Base-by-base conservation (phyloP, 208 protist genomes). In the Porcisia hertigi region DNA sequence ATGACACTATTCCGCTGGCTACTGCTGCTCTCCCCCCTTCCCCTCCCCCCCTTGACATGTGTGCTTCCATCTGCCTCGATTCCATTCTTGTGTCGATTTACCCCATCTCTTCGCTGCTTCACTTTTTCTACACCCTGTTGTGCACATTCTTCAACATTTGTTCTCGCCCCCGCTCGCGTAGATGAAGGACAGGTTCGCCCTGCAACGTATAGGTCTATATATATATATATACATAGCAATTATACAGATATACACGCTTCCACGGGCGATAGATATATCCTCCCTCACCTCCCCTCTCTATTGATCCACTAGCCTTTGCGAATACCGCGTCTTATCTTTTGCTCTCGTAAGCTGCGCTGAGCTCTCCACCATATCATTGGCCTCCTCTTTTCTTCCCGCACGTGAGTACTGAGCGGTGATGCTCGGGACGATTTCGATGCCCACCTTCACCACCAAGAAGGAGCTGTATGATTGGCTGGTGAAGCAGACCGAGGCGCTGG, bases 391-490 rank as follows among this genome's bases (percentile, higher is more conserved):
- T 12, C 41, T 30, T 43, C 34, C 25, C 23, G 6, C 47, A 5
- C 11, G 8, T 52, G 47, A 5, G 11, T 59, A 8, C n/a, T 30
- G 6, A 43, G 41, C 18, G 47, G 79, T 84, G 84, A 49, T 60
- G 53, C 70, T 81, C 23, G 79, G 82, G 16, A 49, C 66, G 0
- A 18, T 36, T 12, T 34, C 79, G 9, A 78, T 79, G 45, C 87
- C 84, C 11, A 41, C 58, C 64, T 93, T 86, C 69, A 45, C 36
- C 58, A 80, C 54, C 62, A 96, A 96, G 83, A 72, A 63, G 34
- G 84, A 88, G 9, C 77, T 96, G 62, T 96, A 96, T 76, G 75
- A 63, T 14, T 88, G 84, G 82, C 84, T 96, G 70, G 83, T 57
- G 67, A 77, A 77, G 60, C 85, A 93, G 76, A 69, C 86, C 6